Base-by-base conservation (phyloP, 2,329 filamentous ascomycete species). In the Neopestalotiopsis clavispora region DNA sequence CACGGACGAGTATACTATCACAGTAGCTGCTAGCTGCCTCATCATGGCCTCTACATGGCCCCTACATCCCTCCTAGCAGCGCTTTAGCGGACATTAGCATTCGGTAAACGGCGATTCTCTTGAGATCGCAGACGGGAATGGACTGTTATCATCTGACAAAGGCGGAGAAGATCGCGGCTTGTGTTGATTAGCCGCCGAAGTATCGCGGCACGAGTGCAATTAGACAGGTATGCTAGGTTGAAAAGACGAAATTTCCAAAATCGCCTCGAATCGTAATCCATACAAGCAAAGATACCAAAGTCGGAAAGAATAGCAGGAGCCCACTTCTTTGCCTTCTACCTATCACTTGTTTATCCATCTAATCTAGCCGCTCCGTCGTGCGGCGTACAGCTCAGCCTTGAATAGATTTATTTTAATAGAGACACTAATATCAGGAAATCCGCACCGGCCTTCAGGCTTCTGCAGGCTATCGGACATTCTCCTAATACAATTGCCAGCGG, bases 401-500 rank as follows among this genome's bases (percentile, higher is more conserved):
- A 10, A 38, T 7, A 10, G 10, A 38, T 38, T 57, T 57, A 57
- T 57, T 28, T 57, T 14, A n/a, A 57, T 28, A 7, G 52, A n/a
- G 52, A 57, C 32, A 60, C 28, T 60, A 60, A 17, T 17, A 32
- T 32, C 58, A 13, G n/a, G 23, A 23, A 60, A 60, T 60, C 28
- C 58, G 58, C 28, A 17, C 28, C 58, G 32, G 58, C 14, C 28
- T 60, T 14, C 28, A 34, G 28, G 28, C 32, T 30, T 32, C 28
- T 60, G 58, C 58, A 60, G 32, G 28, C 28, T 38, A 60, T 38
- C 58, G 28, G 28, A 32, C 32, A 32, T 38, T 14, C 58, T 38
- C 58, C 32, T 38, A 30, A 60, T 38, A n/a, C 28, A 52, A 65
- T 52, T 65, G 62, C 62, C 62, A 52, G 38, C 40, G 45, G 40